phyloP scores from a whole-genome alignment of 2,329 filamentous ascomycete species.

The Harringtonia lauricola region DNA sequence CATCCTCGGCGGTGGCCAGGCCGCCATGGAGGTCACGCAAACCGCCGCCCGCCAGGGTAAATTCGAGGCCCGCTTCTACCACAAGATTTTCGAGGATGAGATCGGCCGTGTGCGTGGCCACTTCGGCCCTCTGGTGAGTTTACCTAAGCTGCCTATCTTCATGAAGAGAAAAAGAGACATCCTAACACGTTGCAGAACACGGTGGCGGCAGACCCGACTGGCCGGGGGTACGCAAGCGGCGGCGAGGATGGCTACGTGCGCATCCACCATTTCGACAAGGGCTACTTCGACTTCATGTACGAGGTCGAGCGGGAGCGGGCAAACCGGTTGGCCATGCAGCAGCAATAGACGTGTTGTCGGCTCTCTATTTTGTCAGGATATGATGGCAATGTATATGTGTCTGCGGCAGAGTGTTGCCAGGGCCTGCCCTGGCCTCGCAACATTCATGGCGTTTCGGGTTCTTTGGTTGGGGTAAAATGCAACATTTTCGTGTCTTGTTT shows the following conservation, averaged over 20 bases:
- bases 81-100: slow-evolving; percentile 99
- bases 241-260: slow-evolving; percentile 98
- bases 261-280: slow-evolving; percentile 96
- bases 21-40: slow-evolving; percentile 96
- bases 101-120: slow-evolving; percentile 94
- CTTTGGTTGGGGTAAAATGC: slow-evolving; percentile 2
- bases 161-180: too few relatives aligned
- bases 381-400: neutral
- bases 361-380: too few relatives aligned
- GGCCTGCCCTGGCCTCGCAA: slow-evolving; percentile 1
- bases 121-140: slow-evolving; percentile 71
- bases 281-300: slow-evolving; percentile 97
- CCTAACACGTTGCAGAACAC: slow-evolving; percentile 51
- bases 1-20: slow-evolving; percentile 94
- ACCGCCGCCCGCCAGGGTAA: slow-evolving; percentile 92
- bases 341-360: slow-evolving; percentile 5
- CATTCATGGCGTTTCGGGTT: slow-evolving; percentile 2
- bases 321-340: slow-evolving; percentile 26
- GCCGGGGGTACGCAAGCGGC: slow-evolving; percentile 86
- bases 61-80: slow-evolving; percentile 98
- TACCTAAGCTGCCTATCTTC: too few relatives aligned
- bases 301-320: slow-evolving; percentile 85
- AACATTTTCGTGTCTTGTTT: neutral
- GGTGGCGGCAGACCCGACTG: slow-evolving; percentile 83
- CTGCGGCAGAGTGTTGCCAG: neutral